Percentiles rank a stretch among this genome's conserved stretches.
Conservation (phyloP, 192 early-diverging fungal genomes). For the Endogone sp. region DNA sequence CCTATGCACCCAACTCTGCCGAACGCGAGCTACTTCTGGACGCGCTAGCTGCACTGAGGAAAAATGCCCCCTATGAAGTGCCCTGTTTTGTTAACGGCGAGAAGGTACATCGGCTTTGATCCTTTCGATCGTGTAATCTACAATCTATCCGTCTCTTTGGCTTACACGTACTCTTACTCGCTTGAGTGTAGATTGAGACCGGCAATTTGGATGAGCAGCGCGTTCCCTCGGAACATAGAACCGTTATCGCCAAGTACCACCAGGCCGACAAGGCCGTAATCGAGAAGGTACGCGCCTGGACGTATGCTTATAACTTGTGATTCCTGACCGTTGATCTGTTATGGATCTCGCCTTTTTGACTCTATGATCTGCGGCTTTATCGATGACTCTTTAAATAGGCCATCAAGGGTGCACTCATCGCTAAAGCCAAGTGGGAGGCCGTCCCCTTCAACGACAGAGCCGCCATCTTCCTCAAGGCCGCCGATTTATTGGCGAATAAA, state of each 20-base stretch:
- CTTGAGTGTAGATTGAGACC: slow-evolving; percentile 40
- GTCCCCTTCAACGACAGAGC: slow-evolving; percentile 92
- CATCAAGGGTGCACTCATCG: slow-evolving; percentile 80
- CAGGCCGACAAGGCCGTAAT: slow-evolving; percentile 72
- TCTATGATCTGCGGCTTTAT: too few relatives aligned
- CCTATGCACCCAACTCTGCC: slow-evolving; percentile 69
- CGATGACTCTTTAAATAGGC: slow-evolving; percentile 43
- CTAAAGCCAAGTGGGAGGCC: slow-evolving; percentile 87
- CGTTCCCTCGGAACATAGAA: slow-evolving; percentile 81
- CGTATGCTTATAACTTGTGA: too few relatives aligned
- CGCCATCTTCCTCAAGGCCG: slow-evolving; percentile 97
- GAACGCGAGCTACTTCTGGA: slow-evolving; percentile 71
- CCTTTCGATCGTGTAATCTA: not conserved
- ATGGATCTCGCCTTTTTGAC: slow-evolving; percentile 13
- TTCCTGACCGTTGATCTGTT: not conserved
- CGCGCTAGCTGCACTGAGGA: slow-evolving; percentile 74
- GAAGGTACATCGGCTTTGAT: slow-evolving; percentile 44
- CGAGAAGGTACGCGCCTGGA: slow-evolving; percentile 37
- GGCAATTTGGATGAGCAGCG: slow-evolving; percentile 67
- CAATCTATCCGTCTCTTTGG: not conserved
- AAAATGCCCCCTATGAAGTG: slow-evolving; percentile 66
- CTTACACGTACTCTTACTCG: not conserved
- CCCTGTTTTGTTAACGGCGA: slow-evolving; percentile 85
- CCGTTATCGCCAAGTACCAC: slow-evolving; percentile 78
- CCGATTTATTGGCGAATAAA: slow-evolving; percentile 85